Evolutionary conservation across 2,329 filamentous ascomycete genomes (phyloP), one percentile per base, ranked within the genome.

Genomic region (Acrocalymma vagum): DNA sequence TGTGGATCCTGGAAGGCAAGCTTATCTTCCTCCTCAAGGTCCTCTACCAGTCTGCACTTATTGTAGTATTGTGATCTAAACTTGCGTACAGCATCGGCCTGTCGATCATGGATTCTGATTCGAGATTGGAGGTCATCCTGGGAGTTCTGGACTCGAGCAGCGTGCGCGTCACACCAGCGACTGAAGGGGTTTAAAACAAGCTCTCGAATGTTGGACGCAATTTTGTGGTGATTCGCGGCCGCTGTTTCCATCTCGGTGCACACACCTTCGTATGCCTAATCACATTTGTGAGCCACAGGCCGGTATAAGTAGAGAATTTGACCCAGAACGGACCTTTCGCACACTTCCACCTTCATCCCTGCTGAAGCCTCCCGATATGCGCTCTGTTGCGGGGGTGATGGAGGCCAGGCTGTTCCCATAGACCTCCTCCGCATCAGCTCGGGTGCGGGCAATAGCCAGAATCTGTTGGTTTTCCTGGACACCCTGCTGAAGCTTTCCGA

Each of bases 21-120:
- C 73, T 99, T 97, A 71, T 96, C 96, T 77, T 99, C 95, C 72
- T 99, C 94, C 69, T 99, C 94, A 46, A 97, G 76, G 66, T 99
- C 94, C 69, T 99, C 95, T 6, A 97, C 87, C 48, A 96, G 78
- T 33, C 95, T 87, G 69, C 94, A 99, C 74, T 97, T 99, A 78
- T 97, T 99, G 81, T 97, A 97, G 74, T 99, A 99, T 59, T 90
- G 88, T 71, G 89, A 96, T 52, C 94, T 85, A 58, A 96, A 82
- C 74, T 97, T 97, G 79, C 91, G 90, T 48, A 96, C 90, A 14
- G 82, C 72, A 49, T 99, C 94, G 43, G 88, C 87, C 71, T 99
- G 95, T 55, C 88, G 89, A 67, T 96, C 90, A 70, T 97, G 91
- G 48, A 88, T 82, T 77, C 96, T 96, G 72, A 97, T 92, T 43